Evolutionary conservation across 2,329 filamentous ascomycete species (phyloP), one percentile per base, ranked within the genome.

Genomic region (Uncinocarpus reesii): DNA sequence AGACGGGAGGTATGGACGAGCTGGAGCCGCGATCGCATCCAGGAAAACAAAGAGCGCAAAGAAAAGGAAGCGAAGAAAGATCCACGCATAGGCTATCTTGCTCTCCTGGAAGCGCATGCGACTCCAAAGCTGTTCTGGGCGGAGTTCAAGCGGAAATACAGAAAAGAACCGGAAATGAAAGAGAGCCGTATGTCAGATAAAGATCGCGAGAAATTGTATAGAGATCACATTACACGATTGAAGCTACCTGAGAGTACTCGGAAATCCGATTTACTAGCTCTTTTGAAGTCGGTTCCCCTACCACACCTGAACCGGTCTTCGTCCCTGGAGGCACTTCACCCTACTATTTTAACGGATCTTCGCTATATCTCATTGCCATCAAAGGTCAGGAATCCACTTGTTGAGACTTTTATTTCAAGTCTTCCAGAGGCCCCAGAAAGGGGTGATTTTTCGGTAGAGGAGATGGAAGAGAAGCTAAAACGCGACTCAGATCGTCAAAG

Each of bases 41-140:
- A 81, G 29, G 66, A 78, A 28, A 71, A 89, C 10, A 84, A 83
- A 61, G 82, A 85, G 56, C 77, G 78, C 58, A 81, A 85, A 50
- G 83, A 82, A 20, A 81, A 76, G 52, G 78, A 88, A 61, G 83
- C 84, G 65, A 90, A 86, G 69, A 79, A 79, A 54, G 88, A 96
- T 59, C 90, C 92, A 1, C 75, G 77, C 40, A 83, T 95, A 55
- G 80, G 83, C 0, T 98, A 93, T 63, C 70, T 96, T 52, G 76
- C 78, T 0, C 84, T 98, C 54, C 71, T 98, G 24, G 80, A 90
- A 54, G 78, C 83, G 42, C 78, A 87, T 56, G 90, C 89, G 0
- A 92, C 83, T 0, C 83, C 86, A 0, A 96, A 95, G 67, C 75
- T 98, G 1, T 98, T 94, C 72, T 98, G 92, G 92, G 83, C 86